Base-by-base conservation (phyloP, 768 basidiomycete genomes). In the Udeniomyces megalosporus region DNA sequence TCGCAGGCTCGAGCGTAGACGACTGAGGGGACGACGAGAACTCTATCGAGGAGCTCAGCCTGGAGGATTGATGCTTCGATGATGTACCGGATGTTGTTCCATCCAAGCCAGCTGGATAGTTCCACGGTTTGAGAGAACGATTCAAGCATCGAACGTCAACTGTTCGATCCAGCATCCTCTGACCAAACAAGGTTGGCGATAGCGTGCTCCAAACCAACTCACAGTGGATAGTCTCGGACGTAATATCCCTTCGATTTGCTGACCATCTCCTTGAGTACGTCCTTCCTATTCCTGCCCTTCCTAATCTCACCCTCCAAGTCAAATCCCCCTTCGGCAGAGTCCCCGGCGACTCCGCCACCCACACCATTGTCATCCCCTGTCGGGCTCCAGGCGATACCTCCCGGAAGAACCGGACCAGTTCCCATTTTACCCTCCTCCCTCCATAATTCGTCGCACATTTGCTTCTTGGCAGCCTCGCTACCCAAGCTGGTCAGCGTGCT, bases 1-100 rank as follows among this genome's bases (percentile, higher is more conserved):
- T 77, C 76, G 67, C 78, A 79, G 1, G 74, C 71, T 53, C 78
- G 75, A 14, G 77, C 77, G 44, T 79, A 79, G 56, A 79, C 73
- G 64, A 73, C 76, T 1, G 78, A 75, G 6, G 78, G 78, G 46
- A 79, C 57, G 45, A 79, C 69, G 56, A 76, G 72, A 1, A 76
- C 77, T 49, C 78, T 74, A 66, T 77, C 77, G 46, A 78, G 71
- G 6, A 78, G 67, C 28, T 68, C 66, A n/a, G 78, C 76, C 50
- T 79, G 78, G 15, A 77, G 57, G 20, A 79, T 65, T 10, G 76
- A 70, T 1, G 77, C 75, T 64, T 79, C 78, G 61, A 79, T 74
- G 62, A 79, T 79, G 64, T 79, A 79, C 22, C 78, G 51, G 34
- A 78, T 77, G 49, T 79, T 79, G 66, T 79, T 79, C 77, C 77